phyloP scores from a whole-genome alignment of 768 basidiomycete species.

The Tremella yokohamensis region DNA sequence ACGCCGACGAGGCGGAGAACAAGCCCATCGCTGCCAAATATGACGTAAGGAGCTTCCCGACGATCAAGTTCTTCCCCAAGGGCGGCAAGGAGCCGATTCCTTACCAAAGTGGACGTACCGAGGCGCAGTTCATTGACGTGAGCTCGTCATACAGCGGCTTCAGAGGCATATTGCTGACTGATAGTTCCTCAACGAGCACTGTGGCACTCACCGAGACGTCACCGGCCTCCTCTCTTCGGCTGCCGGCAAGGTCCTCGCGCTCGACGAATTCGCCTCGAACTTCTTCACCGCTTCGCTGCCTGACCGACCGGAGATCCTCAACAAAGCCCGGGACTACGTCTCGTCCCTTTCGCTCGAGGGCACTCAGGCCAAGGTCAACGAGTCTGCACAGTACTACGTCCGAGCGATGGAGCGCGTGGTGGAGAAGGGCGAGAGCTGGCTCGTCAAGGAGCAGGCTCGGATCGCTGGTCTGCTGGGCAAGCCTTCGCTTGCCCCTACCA shows the following conservation, averaged over 20 bases:
- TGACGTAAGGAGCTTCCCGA: slow-evolving; percentile 77
- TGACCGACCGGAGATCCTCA: slow-evolving; percentile 61
- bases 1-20: slow-evolving; percentile 82
- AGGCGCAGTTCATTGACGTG: slow-evolving; percentile 49
- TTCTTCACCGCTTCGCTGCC: slow-evolving; percentile 65
- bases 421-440: slow-evolving; percentile 66
- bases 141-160: slow-evolving; percentile 6
- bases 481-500: slow-evolving; percentile 67
- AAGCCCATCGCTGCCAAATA: slow-evolving; percentile 67
- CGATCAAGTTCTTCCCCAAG: slow-evolving; percentile 90
- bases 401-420: slow-evolving; percentile 85
- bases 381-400: slow-evolving; percentile 68
- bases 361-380: slow-evolving; percentile 42
- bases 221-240: slow-evolving; percentile 73
- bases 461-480: slow-evolving; percentile 72
- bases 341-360: slow-evolving; percentile 49
- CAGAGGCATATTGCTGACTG: slow-evolving; percentile 6
- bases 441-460: slow-evolving; percentile 82
- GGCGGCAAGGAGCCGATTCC: slow-evolving; percentile 58
- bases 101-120: slow-evolving; percentile 67
- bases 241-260: slow-evolving; percentile 72
- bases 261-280: slow-evolving; percentile 72
- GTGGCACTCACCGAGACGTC: slow-evolving; percentile 76
- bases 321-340: slow-evolving; percentile 58
- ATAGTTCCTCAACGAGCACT: slow-evolving; percentile 53